Evolutionary conservation across 345 rosid genomes (phyloP), one percentile per base, ranked within the genome.

Genomic region (Raphanus sativus): DNA sequence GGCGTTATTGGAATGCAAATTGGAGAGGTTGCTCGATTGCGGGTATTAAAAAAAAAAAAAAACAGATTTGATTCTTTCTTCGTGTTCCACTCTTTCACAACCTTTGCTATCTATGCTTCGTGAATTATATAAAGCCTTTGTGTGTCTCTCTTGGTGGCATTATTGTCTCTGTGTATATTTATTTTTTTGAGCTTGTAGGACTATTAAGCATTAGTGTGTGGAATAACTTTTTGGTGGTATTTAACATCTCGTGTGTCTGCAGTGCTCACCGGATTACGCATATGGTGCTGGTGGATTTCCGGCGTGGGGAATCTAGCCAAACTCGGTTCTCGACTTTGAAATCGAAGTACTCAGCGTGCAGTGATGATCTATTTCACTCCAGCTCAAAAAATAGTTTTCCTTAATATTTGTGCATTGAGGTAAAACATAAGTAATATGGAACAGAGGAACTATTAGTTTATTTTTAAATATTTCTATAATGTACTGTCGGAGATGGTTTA

Each of bases 231-330:
- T 9, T 10, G 45, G 45, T 38, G 45, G 4, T 38, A 9, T 13
- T 45, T 45, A 15, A 6, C 58, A 6, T 52, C 1, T 52, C 6
- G 4, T 52, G 58, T 52, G 0, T 52, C 0, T 58, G 73, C 88
- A 89, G 97, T 94, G 98, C 85, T 80, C 97, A 45, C 94, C 98
- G 3, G 97, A 94, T 80, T 92, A 90, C 66, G 98, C 97, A 6
- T 94, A 92, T 83, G 98, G 98, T 24, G 63, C 97, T 59, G 58
- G 79, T 77, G 97, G 97, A 55, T 94, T 92, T 82, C 83, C 88
- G 30, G 78, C 86, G 25, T 89, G 98, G 98, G 97, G 97, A 6
- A 94, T 94, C 64, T 90, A 86, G 34, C 93, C 97, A 0, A 89
- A 94, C 87, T 92, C 97, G 0, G 90, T 80, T 74, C 88, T 92